Evolutionary conservation across 441 rosid species (phyloP).

Genomic region (Gossypium trilobum): DNA sequence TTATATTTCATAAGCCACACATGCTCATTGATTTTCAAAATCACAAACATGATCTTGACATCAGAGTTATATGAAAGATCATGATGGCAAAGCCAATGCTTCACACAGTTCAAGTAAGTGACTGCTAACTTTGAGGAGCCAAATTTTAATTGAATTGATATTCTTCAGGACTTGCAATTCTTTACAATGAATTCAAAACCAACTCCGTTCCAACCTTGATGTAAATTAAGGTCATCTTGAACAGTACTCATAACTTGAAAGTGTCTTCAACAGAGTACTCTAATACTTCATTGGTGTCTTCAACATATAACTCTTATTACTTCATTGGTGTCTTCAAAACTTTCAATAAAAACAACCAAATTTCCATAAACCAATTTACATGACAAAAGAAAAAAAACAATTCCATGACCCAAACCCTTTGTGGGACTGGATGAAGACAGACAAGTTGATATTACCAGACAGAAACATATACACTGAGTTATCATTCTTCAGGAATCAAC

Average conservation of each 20-base stretch:
- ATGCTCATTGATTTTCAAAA: background rate
- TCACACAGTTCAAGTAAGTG: slow-evolving; percentile 28
- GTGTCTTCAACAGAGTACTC: slow-evolving; percentile 29
- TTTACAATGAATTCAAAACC: slow-evolving; percentile 47
- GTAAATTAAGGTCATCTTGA: slow-evolving; percentile 39
- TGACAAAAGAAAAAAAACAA: slow-evolving; percentile 18
- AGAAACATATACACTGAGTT: background rate
- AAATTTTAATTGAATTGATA: slow-evolving; percentile 35
- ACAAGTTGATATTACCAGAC: background rate
- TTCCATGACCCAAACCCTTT: slow-evolving; percentile 18
- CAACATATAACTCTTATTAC: slow-evolving; percentile 48
- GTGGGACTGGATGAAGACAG: slow-evolving; percentile 5
- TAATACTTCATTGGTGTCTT: slow-evolving; percentile 44
- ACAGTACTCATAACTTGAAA: slow-evolving; percentile 34
- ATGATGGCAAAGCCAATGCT: slow-evolving; percentile 20
- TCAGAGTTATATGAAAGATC: slow-evolving; percentile 16
- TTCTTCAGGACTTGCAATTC: slow-evolving; percentile 61
- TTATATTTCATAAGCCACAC: background rate
- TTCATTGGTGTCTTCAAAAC: slow-evolving; percentile 66
- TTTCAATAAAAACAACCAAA: slow-evolving; percentile 70
- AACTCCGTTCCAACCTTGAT: slow-evolving; percentile 48
- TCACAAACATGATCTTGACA: slow-evolving; percentile 8
- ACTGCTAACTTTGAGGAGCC: slow-evolving; percentile 63
- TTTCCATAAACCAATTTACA: slow-evolving; percentile 43
- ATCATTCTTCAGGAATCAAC: background rate